Conservation (phyloP, 345 rosid species). For the Geranium brycei region DNA sequence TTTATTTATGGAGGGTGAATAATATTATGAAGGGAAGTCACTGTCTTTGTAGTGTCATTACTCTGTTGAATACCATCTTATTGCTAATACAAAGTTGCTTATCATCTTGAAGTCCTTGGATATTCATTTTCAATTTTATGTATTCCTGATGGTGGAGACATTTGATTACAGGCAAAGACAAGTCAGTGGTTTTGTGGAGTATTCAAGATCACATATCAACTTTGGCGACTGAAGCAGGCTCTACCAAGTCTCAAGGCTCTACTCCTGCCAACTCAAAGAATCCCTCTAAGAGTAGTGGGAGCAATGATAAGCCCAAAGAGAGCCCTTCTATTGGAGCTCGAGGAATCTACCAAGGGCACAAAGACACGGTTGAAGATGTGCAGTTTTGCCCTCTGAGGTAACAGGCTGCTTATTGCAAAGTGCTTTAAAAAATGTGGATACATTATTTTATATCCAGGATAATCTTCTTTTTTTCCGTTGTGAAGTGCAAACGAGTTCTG, state of each 20-base stretch:
- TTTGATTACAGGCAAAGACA: conserved; percentile 44
- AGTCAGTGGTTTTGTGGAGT: conserved; percentile 48
- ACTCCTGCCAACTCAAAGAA: conserved; percentile 20
- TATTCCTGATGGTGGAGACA: conserved; percentile 5
- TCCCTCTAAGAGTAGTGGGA: conserved; percentile 31
- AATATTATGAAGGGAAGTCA: background rate
- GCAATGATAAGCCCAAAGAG: conserved; percentile 24
- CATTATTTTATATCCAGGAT: background rate
- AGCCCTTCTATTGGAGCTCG: conserved; percentile 44
- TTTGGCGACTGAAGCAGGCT: conserved; percentile 24
- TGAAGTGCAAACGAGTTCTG: conserved; percentile 44
- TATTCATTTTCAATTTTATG: conserved; percentile 2
- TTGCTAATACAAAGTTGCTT: background rate
- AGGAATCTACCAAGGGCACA: conserved; percentile 44
- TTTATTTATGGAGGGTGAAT: background rate
- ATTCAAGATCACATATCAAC: conserved; percentile 48
- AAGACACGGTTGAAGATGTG: conserved; percentile 58
- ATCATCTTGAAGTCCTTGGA: no score
- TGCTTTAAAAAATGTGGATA: background rate
- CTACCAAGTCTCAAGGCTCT: conserved; percentile 34
- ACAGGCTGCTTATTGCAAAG: conserved; percentile 7
- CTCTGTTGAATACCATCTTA: background rate
- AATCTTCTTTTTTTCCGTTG: conserved; percentile 4
- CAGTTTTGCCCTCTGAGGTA: conserved; percentile 59
- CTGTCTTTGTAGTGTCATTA: background rate